Evolutionary conservation across 176 grass and related monocot genomes (phyloP).

Genomic region (Triticum turgidum): DNA sequence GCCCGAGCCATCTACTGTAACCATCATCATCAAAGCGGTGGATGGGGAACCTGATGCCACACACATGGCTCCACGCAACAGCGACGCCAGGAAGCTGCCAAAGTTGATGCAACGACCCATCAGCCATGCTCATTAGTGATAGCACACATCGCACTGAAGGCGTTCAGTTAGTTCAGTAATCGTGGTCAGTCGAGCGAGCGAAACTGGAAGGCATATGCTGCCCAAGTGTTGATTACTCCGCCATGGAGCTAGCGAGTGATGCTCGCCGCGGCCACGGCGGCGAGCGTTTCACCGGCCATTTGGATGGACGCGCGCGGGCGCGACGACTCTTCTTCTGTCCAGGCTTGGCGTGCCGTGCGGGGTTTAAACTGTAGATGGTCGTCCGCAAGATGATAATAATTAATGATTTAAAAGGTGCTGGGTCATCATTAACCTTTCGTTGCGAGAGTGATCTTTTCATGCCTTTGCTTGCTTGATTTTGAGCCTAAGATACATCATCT

Average conservation of each 20-base stretch:
- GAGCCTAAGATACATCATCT: not conserved
- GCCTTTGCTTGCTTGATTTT: not conserved
- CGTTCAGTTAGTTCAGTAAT: not conserved
- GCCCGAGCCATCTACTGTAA: too few relatives aligned
- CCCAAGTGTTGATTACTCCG: not conserved
- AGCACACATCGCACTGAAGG: not conserved
- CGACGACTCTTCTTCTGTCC: not conserved
- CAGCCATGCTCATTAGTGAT: not conserved
- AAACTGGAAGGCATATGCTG: not conserved
- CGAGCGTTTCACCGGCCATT: not conserved
- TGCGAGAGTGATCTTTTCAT: not conserved
- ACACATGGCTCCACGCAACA: not conserved
- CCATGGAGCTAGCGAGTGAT: not conserved
- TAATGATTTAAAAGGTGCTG: not conserved
- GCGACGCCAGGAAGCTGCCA: not conserved
- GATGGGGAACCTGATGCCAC: too few relatives aligned
- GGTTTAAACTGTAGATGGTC: not conserved
- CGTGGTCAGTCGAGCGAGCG: too few relatives aligned
- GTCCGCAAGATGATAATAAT: not conserved
- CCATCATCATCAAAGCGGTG: too few relatives aligned
- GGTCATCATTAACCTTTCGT: not conserved
- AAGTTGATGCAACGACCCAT: not conserved
- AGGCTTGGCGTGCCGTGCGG: not conserved
- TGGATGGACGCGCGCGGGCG: not conserved
- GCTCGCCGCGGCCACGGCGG: not conserved